Evolutionary conservation across 2,329 filamentous ascomycete genomes (phyloP).

Genomic region (Sordariomycetes sp.): DNA sequence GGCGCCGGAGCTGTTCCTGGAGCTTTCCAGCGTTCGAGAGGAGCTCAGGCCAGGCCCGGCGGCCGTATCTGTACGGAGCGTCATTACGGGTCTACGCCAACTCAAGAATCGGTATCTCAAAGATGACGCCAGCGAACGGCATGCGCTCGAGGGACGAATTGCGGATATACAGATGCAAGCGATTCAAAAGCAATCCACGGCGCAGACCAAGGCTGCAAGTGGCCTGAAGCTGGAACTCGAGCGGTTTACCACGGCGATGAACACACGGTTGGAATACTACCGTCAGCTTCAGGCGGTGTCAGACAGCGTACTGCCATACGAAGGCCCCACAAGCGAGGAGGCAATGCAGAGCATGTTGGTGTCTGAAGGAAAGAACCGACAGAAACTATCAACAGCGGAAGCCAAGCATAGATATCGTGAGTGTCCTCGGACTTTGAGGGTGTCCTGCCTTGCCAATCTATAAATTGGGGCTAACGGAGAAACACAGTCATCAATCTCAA

Average conservation of each 20-base stretch:
- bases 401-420: constrained; percentile 66
- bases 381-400: constrained; percentile 50
- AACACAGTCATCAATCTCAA: constrained; percentile 39
- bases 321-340: constrained; percentile 48
- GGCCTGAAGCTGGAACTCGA: constrained; percentile 61
- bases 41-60: constrained; percentile 35
- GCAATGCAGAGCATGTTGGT: constrained; percentile 21
- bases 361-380: constrained; percentile 30
- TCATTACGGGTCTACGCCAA: constrained; percentile 59
- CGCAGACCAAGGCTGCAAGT: constrained; percentile 37
- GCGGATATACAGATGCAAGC: constrained; percentile 51
- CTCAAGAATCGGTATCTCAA: constrained; percentile 21
- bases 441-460: not conserved
- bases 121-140: constrained; percentile 24
- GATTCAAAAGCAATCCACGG: constrained; percentile 41
- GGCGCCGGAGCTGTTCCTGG: constrained; percentile 51
- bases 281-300: constrained; percentile 85
- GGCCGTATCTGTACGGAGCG: constrained; percentile 56
- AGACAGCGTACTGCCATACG: constrained; percentile 69
- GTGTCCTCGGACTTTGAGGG: constrained; percentile 12
- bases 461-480: not conserved
- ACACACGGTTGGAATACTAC: constrained; percentile 80
- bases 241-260: constrained; percentile 68
- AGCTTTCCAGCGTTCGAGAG: constrained; percentile 36
- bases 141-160: constrained; percentile 57